Base-by-base conservation (phyloP, 352 stramenopile species). In the Pythium brassicae region DNA sequence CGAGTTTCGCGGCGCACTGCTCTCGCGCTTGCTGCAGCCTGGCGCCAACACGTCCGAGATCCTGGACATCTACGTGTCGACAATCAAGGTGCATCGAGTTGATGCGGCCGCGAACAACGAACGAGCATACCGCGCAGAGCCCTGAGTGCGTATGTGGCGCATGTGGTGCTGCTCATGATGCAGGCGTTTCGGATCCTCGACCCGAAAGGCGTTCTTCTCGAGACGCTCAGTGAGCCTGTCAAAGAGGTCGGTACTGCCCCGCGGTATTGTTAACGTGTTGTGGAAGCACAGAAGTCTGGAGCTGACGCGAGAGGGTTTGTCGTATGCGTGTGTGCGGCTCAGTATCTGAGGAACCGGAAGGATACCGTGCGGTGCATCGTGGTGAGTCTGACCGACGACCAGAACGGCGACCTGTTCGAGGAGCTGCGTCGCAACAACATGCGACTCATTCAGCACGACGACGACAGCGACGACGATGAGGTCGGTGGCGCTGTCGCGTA, bases 291-390 rank as follows among this genome's bases (percentile, higher is more conserved):
- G 19, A 20, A 44, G 5, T 14, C 39, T 8, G 20, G 19, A 20
- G 19, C 8, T 53, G n/a, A 34, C 29, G 29, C 29, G 5, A 35
- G n/a, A 35, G 29, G 29, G 29, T 9, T 35, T 35, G 29, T 35
- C 5, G 29, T 35, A 8, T 48, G 20, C 20, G 49, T 26, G 4
- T 61, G 10, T 50, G 44, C 2, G 14, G 11, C 47, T 26, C 22
- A 90, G 59, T 99, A 99, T 69, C 74, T 99, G 22, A 78, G 87
- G 29, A 76, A 89, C 42, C 76, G 97, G 19, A 87, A 95, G 57
- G 97, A 99, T 74, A 99, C 96, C 0, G 92, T 99, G 55, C 87
- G 96, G 23, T 99, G 96, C 69, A 99, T 99, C 53, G 96, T 99
- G 25, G 74, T 80, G 47, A 97, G 82, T 50, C 75, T 98, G 17